Percentiles rank a stretch among this genome's conserved stretches.
Conservation (phyloP, 202 grass and related monocot species). For the Saccharum hybrid region DNA sequence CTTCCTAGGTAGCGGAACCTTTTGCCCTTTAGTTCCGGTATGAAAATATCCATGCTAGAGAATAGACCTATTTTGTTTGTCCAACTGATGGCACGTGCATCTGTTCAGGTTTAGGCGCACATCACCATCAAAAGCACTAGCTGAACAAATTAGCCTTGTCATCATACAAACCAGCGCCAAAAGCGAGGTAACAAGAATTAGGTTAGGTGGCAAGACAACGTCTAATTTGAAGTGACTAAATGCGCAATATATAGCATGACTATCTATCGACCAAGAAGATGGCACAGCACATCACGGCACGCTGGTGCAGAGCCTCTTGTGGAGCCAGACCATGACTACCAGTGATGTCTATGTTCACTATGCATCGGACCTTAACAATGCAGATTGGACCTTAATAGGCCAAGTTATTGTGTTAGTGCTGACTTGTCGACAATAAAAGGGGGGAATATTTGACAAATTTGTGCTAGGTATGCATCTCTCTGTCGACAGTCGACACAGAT, state of each 20-base stretch:
- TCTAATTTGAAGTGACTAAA: conserved; percentile 24
- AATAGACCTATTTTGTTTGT: conserved; percentile 1
- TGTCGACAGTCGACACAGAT: not conserved
- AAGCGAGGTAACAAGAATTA: conserved; percentile 34
- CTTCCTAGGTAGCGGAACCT: not conserved
- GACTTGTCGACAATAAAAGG: not conserved
- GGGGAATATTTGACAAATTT: not conserved
- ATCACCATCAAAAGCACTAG: conserved; percentile 32
- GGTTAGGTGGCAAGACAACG: conserved; percentile 46
- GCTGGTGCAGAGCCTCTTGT: not conserved
- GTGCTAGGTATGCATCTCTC: not conserved
- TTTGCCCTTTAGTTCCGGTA: not conserved
- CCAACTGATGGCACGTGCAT: not conserved
- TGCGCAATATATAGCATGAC: not conserved
- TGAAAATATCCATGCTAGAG: not conserved
- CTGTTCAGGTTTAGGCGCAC: conserved; percentile 27
- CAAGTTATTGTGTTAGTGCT: conserved; percentile 7
- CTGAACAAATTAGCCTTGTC: conserved; percentile 19
- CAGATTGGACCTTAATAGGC: conserved; percentile 30
- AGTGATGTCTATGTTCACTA: not conserved
- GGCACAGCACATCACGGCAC: conserved; percentile 9
- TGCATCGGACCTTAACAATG: conserved; percentile 36
- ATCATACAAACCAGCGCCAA: conserved; percentile 29
- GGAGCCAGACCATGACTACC: conserved; percentile 1
- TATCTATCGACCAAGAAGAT: conserved; percentile 37